These are phyloP conservation scores for Lachancea fermentati DNA, from an alignment of 805 yeast species.

Conservation along the genomic window DNA sequence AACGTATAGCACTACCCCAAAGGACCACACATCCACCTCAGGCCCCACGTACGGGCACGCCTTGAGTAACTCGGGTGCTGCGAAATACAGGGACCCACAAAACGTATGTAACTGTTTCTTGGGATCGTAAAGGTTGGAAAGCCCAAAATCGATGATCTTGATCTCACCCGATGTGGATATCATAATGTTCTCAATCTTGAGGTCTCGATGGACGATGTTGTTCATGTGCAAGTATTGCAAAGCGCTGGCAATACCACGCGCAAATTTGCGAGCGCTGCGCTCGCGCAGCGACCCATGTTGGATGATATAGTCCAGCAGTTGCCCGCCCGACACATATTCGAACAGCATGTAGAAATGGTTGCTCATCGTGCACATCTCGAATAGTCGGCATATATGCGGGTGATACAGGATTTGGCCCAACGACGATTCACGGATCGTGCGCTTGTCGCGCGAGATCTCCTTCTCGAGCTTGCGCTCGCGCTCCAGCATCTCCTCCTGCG, in stretches of 20 bases:
- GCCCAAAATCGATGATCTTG: conserved; percentile 93
- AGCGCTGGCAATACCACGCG: conserved; percentile 91
- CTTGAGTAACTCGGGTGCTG: conserved; percentile 92
- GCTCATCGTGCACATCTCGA: conserved; percentile 94
- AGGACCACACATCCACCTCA: conserved; percentile 97
- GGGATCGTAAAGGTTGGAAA: conserved; percentile 78
- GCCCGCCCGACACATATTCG: conserved; percentile 96
- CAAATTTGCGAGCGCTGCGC: conserved; percentile 88
- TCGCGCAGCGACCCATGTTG: conserved; percentile 94
- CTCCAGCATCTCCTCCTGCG: conserved; percentile 50
- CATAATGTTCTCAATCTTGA: conserved; percentile 94
- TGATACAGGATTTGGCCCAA: conserved; percentile 85
- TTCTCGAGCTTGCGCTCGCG: conserved; percentile 68
- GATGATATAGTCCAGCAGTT: conserved; percentile 93
- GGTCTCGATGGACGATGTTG: conserved; percentile 93
- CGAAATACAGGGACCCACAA: conserved; percentile 96
- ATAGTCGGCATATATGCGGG: conserved; percentile 84
- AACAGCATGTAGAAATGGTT: conserved; percentile 95
- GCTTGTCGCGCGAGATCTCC: conserved; percentile 82
- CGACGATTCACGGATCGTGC: conserved; percentile 94
- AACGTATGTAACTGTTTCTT: conserved; percentile 76
- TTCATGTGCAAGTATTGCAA: conserved; percentile 89
- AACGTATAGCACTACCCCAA: conserved; percentile 93
- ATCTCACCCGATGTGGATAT: conserved; percentile 90
- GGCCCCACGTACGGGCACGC: conserved; percentile 95